Base-by-base conservation (phyloP, 2,329 filamentous ascomycete species). In the Aspergillaceae sp. region DNA sequence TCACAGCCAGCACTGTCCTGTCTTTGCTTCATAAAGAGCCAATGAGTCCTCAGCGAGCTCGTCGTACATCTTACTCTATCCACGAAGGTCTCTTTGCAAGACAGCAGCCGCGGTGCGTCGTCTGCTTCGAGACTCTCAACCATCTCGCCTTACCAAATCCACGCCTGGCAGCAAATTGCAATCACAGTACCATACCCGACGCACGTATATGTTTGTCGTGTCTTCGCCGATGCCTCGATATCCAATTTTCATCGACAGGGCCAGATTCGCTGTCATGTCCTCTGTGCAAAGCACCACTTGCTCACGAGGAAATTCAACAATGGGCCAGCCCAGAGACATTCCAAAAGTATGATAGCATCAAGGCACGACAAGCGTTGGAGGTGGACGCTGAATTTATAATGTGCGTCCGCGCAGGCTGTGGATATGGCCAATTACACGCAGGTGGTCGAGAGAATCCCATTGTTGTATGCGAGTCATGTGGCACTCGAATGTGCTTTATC, bases 401-500 rank as follows among this genome's bases (percentile, higher is more conserved):
- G 5, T 53, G 52, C 40, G 44, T 52, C 19, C 45, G 50, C 26
- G 35, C 40, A 37, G 43, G 44, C 33, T 55, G 51, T 37, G 45
- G 52, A 40, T 51, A 47, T 46, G 52, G 52, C 32, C 51, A 55
- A 26, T 32, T 55, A 11, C 52, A 55, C 41, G 49, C 42, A 7
- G 52, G 51, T 27, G 51, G 52, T 2, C 37, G 47, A 7, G 51
- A 49, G 29, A 48, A 49, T 19, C 53, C 53, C 3, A 48, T 55
- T 30, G 51, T 53, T 26, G 48, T 49, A 4, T 55, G 51, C 40
- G 40, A 45, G 11, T 48, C 49, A 1, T 53, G 52, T 27, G 53
- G 53, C 6, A 50, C 44, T 30, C 44, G 48, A 28, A 55, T 49
- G 27, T 55, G 50, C 30, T 54, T 52, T 28, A 49, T 48, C 11